Evolutionary conservation across 495 filamentous ascomycete genomes (phyloP).

Genomic region (Tuber aestivum): DNA sequence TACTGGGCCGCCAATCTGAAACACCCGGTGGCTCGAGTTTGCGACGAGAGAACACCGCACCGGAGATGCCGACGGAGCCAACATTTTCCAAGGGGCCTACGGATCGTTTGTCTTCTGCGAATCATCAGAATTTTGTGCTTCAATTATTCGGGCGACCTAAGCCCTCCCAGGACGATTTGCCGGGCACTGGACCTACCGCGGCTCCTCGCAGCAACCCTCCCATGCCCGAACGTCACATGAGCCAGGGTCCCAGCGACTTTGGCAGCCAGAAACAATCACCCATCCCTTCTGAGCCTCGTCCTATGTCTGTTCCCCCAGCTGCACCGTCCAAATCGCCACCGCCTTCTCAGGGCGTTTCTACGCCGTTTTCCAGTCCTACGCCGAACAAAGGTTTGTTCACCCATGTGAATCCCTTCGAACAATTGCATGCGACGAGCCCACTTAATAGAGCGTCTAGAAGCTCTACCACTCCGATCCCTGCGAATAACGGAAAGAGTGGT

Average conservation of each 20-base stretch:
- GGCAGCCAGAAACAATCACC: not conserved
- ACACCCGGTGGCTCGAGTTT: slow-evolving; percentile 21
- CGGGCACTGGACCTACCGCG: slow-evolving; percentile 15
- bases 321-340: slow-evolving; percentile 26
- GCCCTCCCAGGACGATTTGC: slow-evolving; percentile 43
- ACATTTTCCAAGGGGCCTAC: slow-evolving; percentile 17
- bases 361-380: slow-evolving; percentile 31
- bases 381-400: slow-evolving; percentile 55
- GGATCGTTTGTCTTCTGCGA: slow-evolving; percentile 42
- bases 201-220: slow-evolving; percentile 2
- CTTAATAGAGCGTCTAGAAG: slow-evolving; percentile 51
- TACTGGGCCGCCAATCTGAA: slow-evolving; percentile 43
- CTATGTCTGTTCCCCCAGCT: slow-evolving; percentile 32
- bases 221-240: not conserved
- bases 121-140: slow-evolving; percentile 62
- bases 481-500: slow-evolving; percentile 31
- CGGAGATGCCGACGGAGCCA: slow-evolving; percentile 23
- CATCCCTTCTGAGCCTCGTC: slow-evolving; percentile 20
- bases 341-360: slow-evolving; percentile 17
- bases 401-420: slow-evolving; percentile 75
- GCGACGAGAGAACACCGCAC: slow-evolving; percentile 30
- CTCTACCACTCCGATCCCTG: slow-evolving; percentile 26
- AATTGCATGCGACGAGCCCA: slow-evolving; percentile 62
- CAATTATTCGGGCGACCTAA: slow-evolving; percentile 59
- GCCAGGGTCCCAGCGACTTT: not conserved